Evolutionary conservation across 306 rosid species (phyloP).

Genomic region (Glycine latifolia): DNA sequence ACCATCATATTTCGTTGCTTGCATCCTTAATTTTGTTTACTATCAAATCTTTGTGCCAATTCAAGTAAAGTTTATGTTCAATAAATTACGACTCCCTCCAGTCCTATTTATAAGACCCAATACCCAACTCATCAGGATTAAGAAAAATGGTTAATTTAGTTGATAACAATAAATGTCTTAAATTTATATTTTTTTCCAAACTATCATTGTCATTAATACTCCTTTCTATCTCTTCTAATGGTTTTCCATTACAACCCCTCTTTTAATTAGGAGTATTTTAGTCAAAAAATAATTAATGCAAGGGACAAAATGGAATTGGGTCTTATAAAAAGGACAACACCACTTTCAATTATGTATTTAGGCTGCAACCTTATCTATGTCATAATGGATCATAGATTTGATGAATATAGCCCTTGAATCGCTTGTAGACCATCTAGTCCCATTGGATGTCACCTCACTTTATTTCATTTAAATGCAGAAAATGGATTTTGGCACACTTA

Average conservation of each 20-base stretch:
- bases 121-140: too few relatives aligned
- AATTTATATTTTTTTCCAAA: too few relatives aligned
- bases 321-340: too few relatives aligned
- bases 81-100: neutral
- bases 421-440: conserved; percentile 16
- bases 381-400: conserved; percentile 8
- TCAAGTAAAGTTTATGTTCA: neutral
- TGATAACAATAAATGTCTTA: too few relatives aligned
- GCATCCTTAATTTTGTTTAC: neutral
- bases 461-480: conserved; percentile 25
- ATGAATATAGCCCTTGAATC: neutral
- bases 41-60: neutral
- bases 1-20: neutral
- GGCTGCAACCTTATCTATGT: conserved; percentile 18
- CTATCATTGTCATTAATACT: too few relatives aligned
- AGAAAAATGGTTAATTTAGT: too few relatives aligned
- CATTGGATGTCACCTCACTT: conserved; percentile 8
- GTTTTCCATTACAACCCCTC: too few relatives aligned
- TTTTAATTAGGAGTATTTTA: too few relatives aligned
- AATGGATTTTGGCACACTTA: conserved; percentile 29
- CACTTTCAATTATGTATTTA: neutral
- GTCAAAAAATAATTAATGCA: too few relatives aligned
- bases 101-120: too few relatives aligned
- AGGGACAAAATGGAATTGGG: too few relatives aligned
- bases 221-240: too few relatives aligned